Evolutionary conservation across 352 stramenopile species (phyloP), one percentile per base, ranked within the genome.

Genomic region (Phytophthora pini): DNA sequence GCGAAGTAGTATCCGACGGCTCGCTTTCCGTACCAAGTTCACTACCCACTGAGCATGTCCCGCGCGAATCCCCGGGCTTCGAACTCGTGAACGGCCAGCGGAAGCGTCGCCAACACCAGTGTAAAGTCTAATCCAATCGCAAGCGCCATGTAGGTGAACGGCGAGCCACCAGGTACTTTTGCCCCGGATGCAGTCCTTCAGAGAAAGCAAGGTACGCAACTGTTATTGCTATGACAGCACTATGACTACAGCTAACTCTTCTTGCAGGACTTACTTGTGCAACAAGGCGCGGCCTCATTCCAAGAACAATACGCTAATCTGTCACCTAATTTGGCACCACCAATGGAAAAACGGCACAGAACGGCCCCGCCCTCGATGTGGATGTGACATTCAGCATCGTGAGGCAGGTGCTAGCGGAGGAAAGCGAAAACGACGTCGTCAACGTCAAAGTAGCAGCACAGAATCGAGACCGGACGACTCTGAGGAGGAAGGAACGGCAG

Each of bases 291-390:
- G 56, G 24, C 15, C 45, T 0, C 56, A 63, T 26, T 50, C 0
- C 24, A 63, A 63, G 22, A 43, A 54, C 8, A 63, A 56, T 36
- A 62, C 44, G 7, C 56, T 56, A 1, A 56, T 45, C 1, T 63
- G 56, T 24, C 56, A 51, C 17, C 45, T 56, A 34, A 63, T 63
- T 7, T 56, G 45, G 53, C 54, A 61, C 20, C 5, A n/a, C 8
- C 24, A 39, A 0, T 51, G 53, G 53, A 60, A 52, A 0, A 44
- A 60, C 31, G 40, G 40, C 1, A 36, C n/a, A 0, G 55, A 63
- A 0, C 45, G 32, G 0, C 55, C 40, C 0, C 52, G 24, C 4
- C 55, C 24, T 0, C 44, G 54, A 0, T 61, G 41, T 17, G 54
- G 27, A 8, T 20, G 54, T 7, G 41, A 53, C 24, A 61, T 61